phyloP scores from a whole-genome alignment of 208 protist species.

The Sergeia podlipaevii region DNA sequence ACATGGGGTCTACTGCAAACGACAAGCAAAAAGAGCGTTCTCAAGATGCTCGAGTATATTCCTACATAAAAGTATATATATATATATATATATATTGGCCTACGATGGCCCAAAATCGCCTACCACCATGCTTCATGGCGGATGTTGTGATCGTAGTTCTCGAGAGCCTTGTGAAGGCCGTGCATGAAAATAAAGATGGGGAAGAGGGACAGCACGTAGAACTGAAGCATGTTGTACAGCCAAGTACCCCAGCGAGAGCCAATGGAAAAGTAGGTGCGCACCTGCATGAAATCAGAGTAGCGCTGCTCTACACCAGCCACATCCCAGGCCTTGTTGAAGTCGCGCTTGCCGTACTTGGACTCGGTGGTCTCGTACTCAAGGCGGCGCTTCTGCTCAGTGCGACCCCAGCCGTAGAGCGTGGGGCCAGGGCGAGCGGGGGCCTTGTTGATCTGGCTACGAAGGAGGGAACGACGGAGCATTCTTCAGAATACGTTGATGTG shows the following conservation, averaged over 20 bases:
- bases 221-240: slow-evolving; percentile 88
- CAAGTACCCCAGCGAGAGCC: slow-evolving; percentile 86
- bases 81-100: too few species aligned
- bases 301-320: slow-evolving; percentile 85
- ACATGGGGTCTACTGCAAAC: too few species aligned
- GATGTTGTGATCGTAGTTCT: slow-evolving; percentile 85
- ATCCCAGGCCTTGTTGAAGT: slow-evolving; percentile 92
- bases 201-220: slow-evolving; percentile 82
- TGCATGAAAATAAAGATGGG: slow-evolving; percentile 84
- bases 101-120: too few species aligned
- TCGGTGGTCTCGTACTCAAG: slow-evolving; percentile 90
- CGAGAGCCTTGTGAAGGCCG: slow-evolving; percentile 74
- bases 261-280: slow-evolving; percentile 87
- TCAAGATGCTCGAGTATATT: too few species aligned
- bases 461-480: slow-evolving; percentile 77
- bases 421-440: slow-evolving; percentile 80
- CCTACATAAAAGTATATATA: too few species aligned
- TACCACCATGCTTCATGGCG: slow-evolving; percentile 88
- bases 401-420: slow-evolving; percentile 88
- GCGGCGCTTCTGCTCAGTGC: slow-evolving; percentile 88
- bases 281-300: slow-evolving; percentile 88
- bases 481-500: too few species aligned
- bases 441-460: slow-evolving; percentile 69
- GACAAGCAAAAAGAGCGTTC: too few species aligned
- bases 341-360: slow-evolving; percentile 89